Conservation (phyloP, 140 eudicot species). For the Oenanthe javanica region DNA sequence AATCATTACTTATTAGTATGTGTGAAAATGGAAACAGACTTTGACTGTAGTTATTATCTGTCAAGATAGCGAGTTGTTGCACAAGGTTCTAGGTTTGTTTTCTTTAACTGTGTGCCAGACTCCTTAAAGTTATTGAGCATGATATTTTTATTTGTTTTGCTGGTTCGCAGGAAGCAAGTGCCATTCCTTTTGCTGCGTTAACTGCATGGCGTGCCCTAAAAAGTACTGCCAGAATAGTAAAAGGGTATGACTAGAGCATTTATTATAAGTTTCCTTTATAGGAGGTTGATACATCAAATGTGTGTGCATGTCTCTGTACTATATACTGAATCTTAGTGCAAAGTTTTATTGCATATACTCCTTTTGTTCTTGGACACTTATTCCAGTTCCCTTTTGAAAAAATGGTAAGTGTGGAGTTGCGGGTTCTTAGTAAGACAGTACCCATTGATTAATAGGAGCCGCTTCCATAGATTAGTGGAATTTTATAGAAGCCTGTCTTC, state of each 20-base stretch:
- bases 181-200: conserved; percentile 92
- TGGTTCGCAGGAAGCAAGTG: conserved; percentile 75
- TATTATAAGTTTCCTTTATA: neutral
- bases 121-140: neutral
- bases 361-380: neutral
- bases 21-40: neutral
- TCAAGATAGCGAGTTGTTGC: neutral
- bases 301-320: neutral
- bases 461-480: neutral
- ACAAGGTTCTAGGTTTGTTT: neutral
- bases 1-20: neutral
- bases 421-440: neutral
- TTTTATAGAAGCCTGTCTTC: neutral
- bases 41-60: neutral
- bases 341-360: neutral
- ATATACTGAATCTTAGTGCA: neutral
- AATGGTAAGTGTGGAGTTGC: neutral
- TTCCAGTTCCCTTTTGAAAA: neutral
- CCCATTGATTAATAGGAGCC: neutral
- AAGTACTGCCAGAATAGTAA: conserved; percentile 68
- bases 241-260: conserved; percentile 52
- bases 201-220: conserved; percentile 99
- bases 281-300: neutral
- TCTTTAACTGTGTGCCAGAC: neutral
- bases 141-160: neutral